Conservation (phyloP, 1,284 basidiomycete genomes). For the Testicularia cyperi region DNA sequence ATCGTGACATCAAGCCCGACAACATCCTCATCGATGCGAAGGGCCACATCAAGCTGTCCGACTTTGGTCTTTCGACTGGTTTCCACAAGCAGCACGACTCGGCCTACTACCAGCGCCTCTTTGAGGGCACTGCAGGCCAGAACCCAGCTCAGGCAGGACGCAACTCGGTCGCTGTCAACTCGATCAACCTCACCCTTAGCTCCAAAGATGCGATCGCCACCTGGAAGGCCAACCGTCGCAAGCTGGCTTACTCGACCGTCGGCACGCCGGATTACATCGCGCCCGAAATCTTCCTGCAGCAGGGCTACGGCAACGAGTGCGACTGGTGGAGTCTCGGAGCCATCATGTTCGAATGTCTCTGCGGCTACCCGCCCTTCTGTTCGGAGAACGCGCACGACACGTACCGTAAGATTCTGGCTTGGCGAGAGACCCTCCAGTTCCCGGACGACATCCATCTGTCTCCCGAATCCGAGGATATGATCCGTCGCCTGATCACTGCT, state of each 20-base stretch:
- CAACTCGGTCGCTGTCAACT: slow-evolving; percentile 59
- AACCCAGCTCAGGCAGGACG: slow-evolving; percentile 48
- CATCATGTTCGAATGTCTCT: slow-evolving; percentile 98
- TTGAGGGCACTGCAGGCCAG: slow-evolving; percentile 65
- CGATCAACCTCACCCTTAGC: slow-evolving; percentile 57
- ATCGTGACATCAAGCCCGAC: slow-evolving; percentile 92
- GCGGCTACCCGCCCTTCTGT: slow-evolving; percentile 94
- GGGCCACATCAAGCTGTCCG: slow-evolving; percentile 91
- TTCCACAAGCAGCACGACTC: slow-evolving; percentile 94
- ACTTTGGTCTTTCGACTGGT: slow-evolving; percentile 91
- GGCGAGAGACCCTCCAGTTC: slow-evolving; percentile 82
- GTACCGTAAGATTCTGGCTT: slow-evolving; percentile 97
- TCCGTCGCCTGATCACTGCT: slow-evolving; percentile 82
- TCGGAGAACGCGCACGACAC: slow-evolving; percentile 97
- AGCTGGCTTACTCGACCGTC: slow-evolving; percentile 95
- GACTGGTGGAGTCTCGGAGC: slow-evolving; percentile 88
- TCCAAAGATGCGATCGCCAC: slow-evolving; percentile 66
- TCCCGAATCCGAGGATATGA: slow-evolving; percentile 86
- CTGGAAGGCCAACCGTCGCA: slow-evolving; percentile 97
- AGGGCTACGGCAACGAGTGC: slow-evolving; percentile 96
- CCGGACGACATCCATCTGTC: slow-evolving; percentile 95
- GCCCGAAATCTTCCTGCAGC: slow-evolving; percentile 95
- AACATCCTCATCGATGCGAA: slow-evolving; percentile 94
- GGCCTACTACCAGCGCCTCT: slow-evolving; percentile 88
- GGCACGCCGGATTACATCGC: slow-evolving; percentile 99